Evolutionary conservation across 768 basidiomycete genomes (phyloP).

Genomic region (Tulasnella sp.): DNA sequence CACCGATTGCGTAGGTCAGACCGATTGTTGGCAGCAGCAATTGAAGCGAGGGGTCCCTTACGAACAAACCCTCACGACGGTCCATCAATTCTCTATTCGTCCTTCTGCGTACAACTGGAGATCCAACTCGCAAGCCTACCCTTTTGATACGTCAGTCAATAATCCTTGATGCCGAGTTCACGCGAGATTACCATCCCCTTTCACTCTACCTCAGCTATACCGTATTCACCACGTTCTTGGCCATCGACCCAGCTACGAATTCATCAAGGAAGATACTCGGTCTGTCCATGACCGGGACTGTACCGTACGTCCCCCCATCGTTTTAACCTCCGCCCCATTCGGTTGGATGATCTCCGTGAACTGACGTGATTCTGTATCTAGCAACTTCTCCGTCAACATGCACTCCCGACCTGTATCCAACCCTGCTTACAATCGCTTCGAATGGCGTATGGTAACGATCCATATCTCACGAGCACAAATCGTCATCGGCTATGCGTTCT

Average conservation of each 20-base stretch:
- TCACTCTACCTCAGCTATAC: not conserved
- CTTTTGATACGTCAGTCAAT: constrained; percentile 5
- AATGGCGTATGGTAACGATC: constrained; percentile 3
- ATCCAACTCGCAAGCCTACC: constrained; percentile 2
- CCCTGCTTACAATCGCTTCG: not conserved
- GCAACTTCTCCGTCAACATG: constrained; percentile 6
- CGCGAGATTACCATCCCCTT: no score
- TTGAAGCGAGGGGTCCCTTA: not conserved
- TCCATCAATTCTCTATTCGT: not conserved
- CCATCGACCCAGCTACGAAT: not conserved
- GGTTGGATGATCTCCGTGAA: no score
- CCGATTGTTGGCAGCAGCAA: constrained; percentile 5
- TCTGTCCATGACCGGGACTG: not conserved
- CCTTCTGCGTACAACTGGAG: not conserved
- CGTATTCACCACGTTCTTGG: not conserved
- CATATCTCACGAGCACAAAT: not conserved
- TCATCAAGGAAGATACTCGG: not conserved
- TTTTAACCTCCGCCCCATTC: not conserved
- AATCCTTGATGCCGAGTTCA: no score
- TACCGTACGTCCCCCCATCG: not conserved
- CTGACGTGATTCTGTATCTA: not conserved
- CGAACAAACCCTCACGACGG: constrained; percentile 4
- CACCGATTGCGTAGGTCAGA: not conserved
- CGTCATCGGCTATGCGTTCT: constrained; percentile 1
- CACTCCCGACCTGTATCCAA: not conserved